A percentile compares a stretch with the other conserved stretches of the same genome.
Evolutionary conservation across 352 stramenopile species (phyloP).

Genomic region (Phytophthora sansomeana): DNA sequence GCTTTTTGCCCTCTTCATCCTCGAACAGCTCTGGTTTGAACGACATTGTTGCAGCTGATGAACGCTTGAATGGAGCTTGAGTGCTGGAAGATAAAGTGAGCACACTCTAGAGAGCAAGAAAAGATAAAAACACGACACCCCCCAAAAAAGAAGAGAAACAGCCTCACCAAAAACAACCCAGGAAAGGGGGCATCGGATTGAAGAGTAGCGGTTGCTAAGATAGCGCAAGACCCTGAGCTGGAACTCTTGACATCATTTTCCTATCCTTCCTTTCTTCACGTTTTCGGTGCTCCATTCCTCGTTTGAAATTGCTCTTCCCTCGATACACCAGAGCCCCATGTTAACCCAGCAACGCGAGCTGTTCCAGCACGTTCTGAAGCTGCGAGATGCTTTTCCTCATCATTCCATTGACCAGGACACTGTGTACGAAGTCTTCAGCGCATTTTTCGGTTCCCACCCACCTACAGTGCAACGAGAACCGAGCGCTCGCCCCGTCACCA

Average conservation of each 20-base stretch:
- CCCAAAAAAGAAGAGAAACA: slow-evolving; percentile 41
- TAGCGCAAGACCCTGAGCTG: neutral
- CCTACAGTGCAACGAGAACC: neutral
- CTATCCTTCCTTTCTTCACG: slow-evolving; percentile 1
- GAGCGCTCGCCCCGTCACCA: neutral
- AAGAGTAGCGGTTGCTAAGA: slow-evolving; percentile 20
- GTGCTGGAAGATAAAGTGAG: slow-evolving; percentile 16
- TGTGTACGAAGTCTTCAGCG: neutral
- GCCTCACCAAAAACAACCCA: slow-evolving; percentile 22
- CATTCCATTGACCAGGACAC: slow-evolving; percentile 4
- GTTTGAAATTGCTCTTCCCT: slow-evolving; percentile 1
- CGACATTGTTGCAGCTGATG: slow-evolving; percentile 50
- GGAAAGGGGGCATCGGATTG: slow-evolving; percentile 19
- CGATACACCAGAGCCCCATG: neutral
- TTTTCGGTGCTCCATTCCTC: slow-evolving; percentile 4
- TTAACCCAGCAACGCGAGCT: slow-evolving; percentile 1
- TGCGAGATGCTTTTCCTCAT: neutral
- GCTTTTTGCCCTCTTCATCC: slow-evolving; percentile 67
- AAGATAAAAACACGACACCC: slow-evolving; percentile 9
- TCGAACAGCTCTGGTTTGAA: slow-evolving; percentile 79
- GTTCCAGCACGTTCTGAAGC: neutral
- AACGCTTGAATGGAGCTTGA: neutral
- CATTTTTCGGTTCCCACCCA: neutral
- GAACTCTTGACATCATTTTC: neutral
- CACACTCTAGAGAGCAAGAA: slow-evolving; percentile 1